Percentiles rank a stretch among this genome's conserved stretches.
These are phyloP conservation scores for Dictyophora rubrovolvata DNA, from an alignment of 768 basidiomycete species.

Conservation along the genomic window DNA sequence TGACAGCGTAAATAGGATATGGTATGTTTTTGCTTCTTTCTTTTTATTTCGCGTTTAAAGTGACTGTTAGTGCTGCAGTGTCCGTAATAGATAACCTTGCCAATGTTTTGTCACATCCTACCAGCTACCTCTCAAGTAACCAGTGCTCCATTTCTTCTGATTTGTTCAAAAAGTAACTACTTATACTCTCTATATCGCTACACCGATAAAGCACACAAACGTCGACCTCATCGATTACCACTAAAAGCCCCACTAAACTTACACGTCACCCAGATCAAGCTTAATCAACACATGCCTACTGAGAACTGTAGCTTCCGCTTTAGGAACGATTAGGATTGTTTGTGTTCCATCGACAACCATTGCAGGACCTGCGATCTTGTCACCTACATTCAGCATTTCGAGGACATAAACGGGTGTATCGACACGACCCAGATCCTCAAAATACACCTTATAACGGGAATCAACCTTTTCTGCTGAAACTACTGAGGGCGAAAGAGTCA, in stretches of 20 bases:
- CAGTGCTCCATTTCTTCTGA: too few species aligned
- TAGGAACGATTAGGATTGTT: constrained; percentile 82
- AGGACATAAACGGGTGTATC: constrained; percentile 77
- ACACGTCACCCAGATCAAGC: constrained; percentile 20
- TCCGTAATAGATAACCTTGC: too few species aligned
- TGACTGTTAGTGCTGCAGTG: too few species aligned
- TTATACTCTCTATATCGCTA: too few species aligned
- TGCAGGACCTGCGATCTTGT: constrained; percentile 72
- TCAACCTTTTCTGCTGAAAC: constrained; percentile 29
- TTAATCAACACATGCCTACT: constrained; percentile 58
- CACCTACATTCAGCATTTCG: constrained; percentile 54
- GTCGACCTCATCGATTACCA: too few species aligned
- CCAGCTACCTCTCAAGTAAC: too few species aligned
- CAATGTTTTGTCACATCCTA: too few species aligned
- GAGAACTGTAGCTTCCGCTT: constrained; percentile 53
- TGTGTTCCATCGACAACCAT: constrained; percentile 95
- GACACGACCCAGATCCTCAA: constrained; percentile 68
- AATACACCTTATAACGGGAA: constrained; percentile 61
- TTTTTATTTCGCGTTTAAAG: too few species aligned
- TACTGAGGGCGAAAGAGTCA: constrained; percentile 34
- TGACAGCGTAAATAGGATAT: background rate
- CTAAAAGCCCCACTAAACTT: background rate
- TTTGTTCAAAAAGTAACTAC: too few species aligned
- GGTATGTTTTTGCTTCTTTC: background rate
- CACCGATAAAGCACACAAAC: too few species aligned